These are phyloP conservation scores for Laetiporus sulphureus DNA, from an alignment of 1,284 basidiomycete species.

Conservation along the genomic window DNA sequence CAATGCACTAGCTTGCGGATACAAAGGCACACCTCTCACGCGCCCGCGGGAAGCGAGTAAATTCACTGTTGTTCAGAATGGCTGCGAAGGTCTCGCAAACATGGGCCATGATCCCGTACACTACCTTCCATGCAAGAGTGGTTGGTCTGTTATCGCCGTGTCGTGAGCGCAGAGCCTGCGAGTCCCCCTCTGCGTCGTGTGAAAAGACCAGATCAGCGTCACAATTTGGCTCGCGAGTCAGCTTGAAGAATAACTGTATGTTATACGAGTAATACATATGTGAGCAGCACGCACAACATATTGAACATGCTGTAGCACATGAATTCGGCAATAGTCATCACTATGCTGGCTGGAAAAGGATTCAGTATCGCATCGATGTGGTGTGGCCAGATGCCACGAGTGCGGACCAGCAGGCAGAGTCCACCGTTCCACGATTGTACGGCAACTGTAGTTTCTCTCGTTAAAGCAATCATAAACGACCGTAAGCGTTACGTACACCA, in stretches of 20 bases:
- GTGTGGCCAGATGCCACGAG: constrained; percentile 4
- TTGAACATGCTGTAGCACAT: constrained; percentile 7
- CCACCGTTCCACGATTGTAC: constrained; percentile 8
- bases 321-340: constrained; percentile 6
- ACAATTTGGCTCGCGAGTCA: constrained; percentile 12
- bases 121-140: constrained; percentile 16
- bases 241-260: constrained; percentile 13
- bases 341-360: constrained; percentile 4
- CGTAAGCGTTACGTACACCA: constrained; percentile 13
- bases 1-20: constrained; percentile 3
- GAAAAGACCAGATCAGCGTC: constrained; percentile 18
- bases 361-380: constrained; percentile 7
- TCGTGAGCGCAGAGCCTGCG: constrained; percentile 1
- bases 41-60: constrained; percentile 16
- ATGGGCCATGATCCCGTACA: constrained; percentile 16
- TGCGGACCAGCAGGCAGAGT: constrained; percentile 6
- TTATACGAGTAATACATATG: constrained; percentile 14
- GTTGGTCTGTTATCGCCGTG: not conserved
- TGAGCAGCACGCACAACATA: constrained; percentile 13
- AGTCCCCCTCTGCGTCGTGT: constrained; percentile 13
- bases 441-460: constrained; percentile 1
- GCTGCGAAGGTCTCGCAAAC: constrained; percentile 15
- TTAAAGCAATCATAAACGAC: not conserved
- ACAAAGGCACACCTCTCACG: constrained; percentile 10
- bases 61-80: constrained; percentile 19